phyloP scores from a whole-genome alignment of 2,329 filamentous ascomycete genomes.

The Dactylonectria macrodidyma region DNA sequence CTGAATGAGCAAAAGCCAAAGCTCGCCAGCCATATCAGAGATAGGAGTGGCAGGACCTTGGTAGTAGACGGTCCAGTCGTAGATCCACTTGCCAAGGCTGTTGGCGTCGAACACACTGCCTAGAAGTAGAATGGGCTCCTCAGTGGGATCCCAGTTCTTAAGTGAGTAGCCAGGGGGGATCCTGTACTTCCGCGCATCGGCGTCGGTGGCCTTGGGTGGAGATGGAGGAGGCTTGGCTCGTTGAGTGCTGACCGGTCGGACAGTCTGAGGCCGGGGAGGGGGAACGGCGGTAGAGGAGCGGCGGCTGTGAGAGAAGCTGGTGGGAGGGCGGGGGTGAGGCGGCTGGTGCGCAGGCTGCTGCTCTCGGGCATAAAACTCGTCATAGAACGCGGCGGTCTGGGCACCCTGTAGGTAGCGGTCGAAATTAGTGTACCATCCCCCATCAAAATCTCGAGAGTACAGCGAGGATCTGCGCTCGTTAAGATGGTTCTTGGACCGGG shows the following conservation, averaged over 20 bases:
- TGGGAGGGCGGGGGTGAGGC: slow-evolving; percentile 57
- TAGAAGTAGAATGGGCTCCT: slow-evolving; percentile 93
- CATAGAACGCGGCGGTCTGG: slow-evolving; percentile 49
- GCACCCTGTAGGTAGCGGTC: slow-evolving; percentile 68
- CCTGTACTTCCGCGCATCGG: slow-evolving; percentile 74
- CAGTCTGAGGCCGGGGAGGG: slow-evolving; percentile 68
- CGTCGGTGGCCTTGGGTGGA: slow-evolving; percentile 68
- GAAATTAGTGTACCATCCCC: slow-evolving; percentile 72
- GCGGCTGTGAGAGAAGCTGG: slow-evolving; percentile 61
- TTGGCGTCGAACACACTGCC: slow-evolving; percentile 98
- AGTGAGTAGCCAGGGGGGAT: slow-evolving; percentile 93
- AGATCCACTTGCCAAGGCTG: slow-evolving; percentile 98
- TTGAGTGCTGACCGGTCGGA: slow-evolving; percentile 57
- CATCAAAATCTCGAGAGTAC: slow-evolving; percentile 59
- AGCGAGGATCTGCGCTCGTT: slow-evolving; percentile 53
- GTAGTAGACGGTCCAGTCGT: slow-evolving; percentile 97
- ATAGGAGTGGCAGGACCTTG: slow-evolving; percentile 87
- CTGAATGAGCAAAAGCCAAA: slow-evolving; percentile 96
- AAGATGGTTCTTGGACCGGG: slow-evolving; percentile 56
- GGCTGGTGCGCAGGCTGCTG: slow-evolving; percentile 55
- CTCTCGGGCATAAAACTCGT: slow-evolving; percentile 55
- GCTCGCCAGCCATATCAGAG: slow-evolving; percentile 90
- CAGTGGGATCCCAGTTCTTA: slow-evolving; percentile 98
- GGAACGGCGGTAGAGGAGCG: slow-evolving; percentile 66
- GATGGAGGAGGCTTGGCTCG: slow-evolving; percentile 49